Base-by-base conservation (phyloP, 106 monocot genomes). In the Gastrodia elata region DNA sequence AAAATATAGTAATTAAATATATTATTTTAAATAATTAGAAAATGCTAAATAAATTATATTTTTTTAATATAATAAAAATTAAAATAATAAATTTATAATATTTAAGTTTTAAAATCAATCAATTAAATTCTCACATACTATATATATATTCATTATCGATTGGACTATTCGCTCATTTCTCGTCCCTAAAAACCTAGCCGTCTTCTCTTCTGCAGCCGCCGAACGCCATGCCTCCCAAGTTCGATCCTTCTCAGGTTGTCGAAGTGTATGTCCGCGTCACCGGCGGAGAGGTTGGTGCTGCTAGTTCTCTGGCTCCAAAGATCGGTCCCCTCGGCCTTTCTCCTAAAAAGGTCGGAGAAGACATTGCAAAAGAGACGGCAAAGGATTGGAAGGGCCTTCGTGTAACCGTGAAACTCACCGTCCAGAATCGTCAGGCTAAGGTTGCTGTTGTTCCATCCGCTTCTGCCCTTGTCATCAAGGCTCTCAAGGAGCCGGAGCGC, bases 311-410 rank as follows among this genome's bases (percentile, higher is more conserved):
- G 8, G 88, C 88, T 8, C 88, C 88, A 0, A 88, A 88, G 74
- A 88, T 88, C 56, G 84, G 84, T 0, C 84, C 88, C n/a, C 77
- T 88, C 13, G 88, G 88, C 8, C 84, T 84, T 68, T 88, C 88
- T 56, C 88, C 88, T 5, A 88, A 88, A 75, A 88, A 88, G 74
- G 80, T 88, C 65, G 88, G 88, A 11, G 88, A 88, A 65, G 89
- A 89, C 73, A 88, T 88, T 65, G 88, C 88, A 2, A 89, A 89
- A 78, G 85, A 89, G 76, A 88, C 84, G 3, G 84, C 88, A 11
- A 84, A 80, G 73, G 88, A 88, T 57, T 89, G 88, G 85, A 89
- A 89, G 75, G 88, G 88, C 39, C 85, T 89, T 69, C 82, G 88
- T 13, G 85, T 89, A 36, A 89, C 88, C 68, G 85, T 89, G 20